Conservation (phyloP, 768 basidiomycete species). For the Lyophyllum semitale region DNA sequence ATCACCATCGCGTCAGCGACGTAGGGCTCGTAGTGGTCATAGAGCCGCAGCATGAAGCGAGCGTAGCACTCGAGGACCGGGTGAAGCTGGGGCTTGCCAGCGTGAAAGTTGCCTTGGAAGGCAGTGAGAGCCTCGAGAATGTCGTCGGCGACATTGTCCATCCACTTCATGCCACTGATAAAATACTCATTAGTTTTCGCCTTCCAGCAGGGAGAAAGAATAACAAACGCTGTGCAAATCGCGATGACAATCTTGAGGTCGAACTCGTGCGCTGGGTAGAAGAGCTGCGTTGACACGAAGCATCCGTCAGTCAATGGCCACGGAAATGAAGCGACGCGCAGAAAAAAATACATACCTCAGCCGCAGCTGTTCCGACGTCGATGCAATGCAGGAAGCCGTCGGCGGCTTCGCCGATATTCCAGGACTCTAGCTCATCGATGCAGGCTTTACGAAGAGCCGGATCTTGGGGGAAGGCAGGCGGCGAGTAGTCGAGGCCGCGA, state of each 20-base stretch:
- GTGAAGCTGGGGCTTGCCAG: slow-evolving; percentile 8
- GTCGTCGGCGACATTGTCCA: slow-evolving; percentile 11
- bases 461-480: slow-evolving; percentile 4
- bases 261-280: slow-evolving; percentile 11
- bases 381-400: slow-evolving; percentile 3
- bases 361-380: slow-evolving; percentile 3
- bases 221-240: slow-evolving; percentile 6
- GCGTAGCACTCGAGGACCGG: slow-evolving; percentile 10
- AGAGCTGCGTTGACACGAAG: neutral
- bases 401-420: slow-evolving; percentile 6
- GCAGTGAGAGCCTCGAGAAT: slow-evolving; percentile 3
- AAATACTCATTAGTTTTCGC: neutral
- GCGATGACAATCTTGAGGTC: slow-evolving; percentile 11
- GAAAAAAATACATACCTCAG: slow-evolving; percentile 1
- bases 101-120: slow-evolving; percentile 11
- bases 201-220: neutral
- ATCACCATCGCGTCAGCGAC: slow-evolving; percentile 12
- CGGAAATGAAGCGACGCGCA: neutral
- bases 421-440: slow-evolving; percentile 6
- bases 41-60: slow-evolving; percentile 8
- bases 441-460: slow-evolving; percentile 6
- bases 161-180: slow-evolving; percentile 11
- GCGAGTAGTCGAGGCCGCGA: slow-evolving; percentile 2
- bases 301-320: neutral
- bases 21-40: slow-evolving; percentile 9